Base-by-base conservation (phyloP, 2,329 filamentous ascomycete genomes). In the Colletotrichum viniferum region DNA sequence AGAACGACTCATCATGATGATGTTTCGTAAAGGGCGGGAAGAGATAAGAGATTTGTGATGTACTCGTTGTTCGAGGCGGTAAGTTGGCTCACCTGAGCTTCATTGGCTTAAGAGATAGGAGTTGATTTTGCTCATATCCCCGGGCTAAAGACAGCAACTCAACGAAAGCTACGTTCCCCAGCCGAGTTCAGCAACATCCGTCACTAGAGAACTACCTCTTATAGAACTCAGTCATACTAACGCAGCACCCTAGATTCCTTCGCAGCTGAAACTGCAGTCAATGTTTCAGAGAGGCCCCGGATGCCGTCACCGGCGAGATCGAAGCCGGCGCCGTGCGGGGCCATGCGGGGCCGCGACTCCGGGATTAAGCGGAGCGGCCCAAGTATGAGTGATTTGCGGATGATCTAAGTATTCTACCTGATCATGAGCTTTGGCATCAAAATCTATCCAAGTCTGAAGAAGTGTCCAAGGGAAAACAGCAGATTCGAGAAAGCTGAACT, bases 401-500 rank as follows among this genome's bases (percentile, higher is more conserved):
- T n/a, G 38, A 43, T 43, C 16, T 38, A 8, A 43, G 38, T n/a
- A 43, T n/a, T 16, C 14, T 38, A 38, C 34, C 7, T 36, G 4
- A 2, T 38, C 7, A 38, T 38, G 34, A 38, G 34, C 7, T 16
- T 38, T 16, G 34, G 14, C 14, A 4, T 4, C 18, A 4, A 43
- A 43, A 2, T 43, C 38, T 43, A 10, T 43, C 2, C 16, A n/a
- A 43, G 8, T 43, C 38, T n/a, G 38, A 18, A 43, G 2, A 43
- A 10, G 8, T 43, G 4, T 9, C 7, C 0, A n/a, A 43, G 16
- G 38, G 18, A 5, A 8, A 0, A 18, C 38, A 9, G 2, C 4
- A 10, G 8, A 43, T 5, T 43, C 4, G 38, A 10, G 18, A 43
- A 43, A 43, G 38, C 7, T 43, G 4, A n/a, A 4, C 4, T n/a